phyloP scores from a whole-genome alignment of 2,329 filamentous ascomycete species.

The Didymella segeticola region DNA sequence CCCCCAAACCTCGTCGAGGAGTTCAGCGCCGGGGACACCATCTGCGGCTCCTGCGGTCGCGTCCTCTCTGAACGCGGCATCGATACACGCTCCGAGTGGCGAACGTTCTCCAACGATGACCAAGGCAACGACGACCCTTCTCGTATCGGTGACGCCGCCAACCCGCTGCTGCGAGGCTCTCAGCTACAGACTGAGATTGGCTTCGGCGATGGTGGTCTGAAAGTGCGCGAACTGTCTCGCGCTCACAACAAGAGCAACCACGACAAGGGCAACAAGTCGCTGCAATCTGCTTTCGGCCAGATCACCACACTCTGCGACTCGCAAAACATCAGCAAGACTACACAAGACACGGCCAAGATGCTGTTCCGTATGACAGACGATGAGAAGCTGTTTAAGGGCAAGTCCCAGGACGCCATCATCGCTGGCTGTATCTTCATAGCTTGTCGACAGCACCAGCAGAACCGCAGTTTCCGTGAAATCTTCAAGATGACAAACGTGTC shows the following conservation, averaged over 20 bases:
- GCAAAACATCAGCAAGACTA: slow-evolving; percentile 71
- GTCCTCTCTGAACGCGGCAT: slow-evolving; percentile 91
- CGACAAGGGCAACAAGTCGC: slow-evolving; percentile 82
- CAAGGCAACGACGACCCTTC: slow-evolving; percentile 95
- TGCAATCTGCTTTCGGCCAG: slow-evolving; percentile 84
- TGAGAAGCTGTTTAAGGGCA: slow-evolving; percentile 91
- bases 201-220: slow-evolving; percentile 75
- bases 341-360: slow-evolving; percentile 89
- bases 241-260: slow-evolving; percentile 81
- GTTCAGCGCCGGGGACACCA: slow-evolving; percentile 88
- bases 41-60: slow-evolving; percentile 89
- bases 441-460: slow-evolving; percentile 85
- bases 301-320: slow-evolving; percentile 84
- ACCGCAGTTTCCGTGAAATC: slow-evolving; percentile 93
- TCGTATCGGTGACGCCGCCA: slow-evolving; percentile 93
- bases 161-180: slow-evolving; percentile 86
- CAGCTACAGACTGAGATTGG: slow-evolving; percentile 89
- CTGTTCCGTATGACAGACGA: slow-evolving; percentile 96
- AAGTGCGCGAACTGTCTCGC: slow-evolving; percentile 77
- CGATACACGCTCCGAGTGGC: slow-evolving; percentile 96
- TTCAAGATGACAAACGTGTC: slow-evolving; percentile 90
- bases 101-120: slow-evolving; percentile 98
- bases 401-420: slow-evolving; percentile 90
- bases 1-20: slow-evolving; percentile 95
- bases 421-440: slow-evolving; percentile 98